Evolutionary conservation across 164 flowering plant species (phyloP).

Genomic region (Kingdonia uniflora): DNA sequence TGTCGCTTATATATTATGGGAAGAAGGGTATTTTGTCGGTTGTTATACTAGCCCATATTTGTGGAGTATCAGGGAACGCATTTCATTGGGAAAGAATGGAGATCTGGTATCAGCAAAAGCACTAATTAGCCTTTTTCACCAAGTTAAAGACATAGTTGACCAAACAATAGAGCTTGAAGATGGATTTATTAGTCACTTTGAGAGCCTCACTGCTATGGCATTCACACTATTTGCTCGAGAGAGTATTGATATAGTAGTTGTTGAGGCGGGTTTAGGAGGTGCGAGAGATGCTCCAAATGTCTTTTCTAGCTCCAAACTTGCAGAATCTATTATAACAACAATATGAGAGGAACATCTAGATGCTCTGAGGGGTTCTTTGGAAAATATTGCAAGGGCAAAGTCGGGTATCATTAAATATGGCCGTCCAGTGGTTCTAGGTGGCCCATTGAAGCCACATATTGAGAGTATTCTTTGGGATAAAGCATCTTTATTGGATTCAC

Average conservation of each 20-base stretch:
- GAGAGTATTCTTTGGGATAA: conserved; percentile 63
- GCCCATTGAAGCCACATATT: conserved; percentile 79
- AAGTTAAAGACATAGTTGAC: conserved; percentile 40
- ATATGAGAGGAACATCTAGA: conserved; percentile 84
- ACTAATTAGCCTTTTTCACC: conserved; percentile 41
- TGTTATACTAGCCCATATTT: conserved; percentile 95
- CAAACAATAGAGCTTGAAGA: conserved; percentile 48
- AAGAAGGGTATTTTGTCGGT: too few species aligned
- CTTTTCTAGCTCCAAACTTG: conserved; percentile 44
- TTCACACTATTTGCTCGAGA: conserved; percentile 67
- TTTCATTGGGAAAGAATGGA: conserved; percentile 53
- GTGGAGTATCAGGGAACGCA: conserved; percentile 68
- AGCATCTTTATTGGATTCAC: conserved; percentile 55
- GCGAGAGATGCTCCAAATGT: conserved; percentile 96
- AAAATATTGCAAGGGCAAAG: too few species aligned
- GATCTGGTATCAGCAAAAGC: conserved; percentile 50
- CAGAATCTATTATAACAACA: conserved; percentile 72
- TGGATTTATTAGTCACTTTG: conserved; percentile 75
- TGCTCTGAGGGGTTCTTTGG: conserved; percentile 91
- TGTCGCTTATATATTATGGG: conserved; percentile 67
- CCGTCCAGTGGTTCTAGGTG: conserved; percentile 90
- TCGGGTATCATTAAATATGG: conserved; percentile 84
- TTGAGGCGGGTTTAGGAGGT: conserved; percentile 98
- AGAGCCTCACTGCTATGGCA: conserved; percentile 88
- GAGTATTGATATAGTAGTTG: conserved; percentile 74